Percentiles rank a stretch among this genome's conserved stretches.
These are phyloP conservation scores for Beauveria sp. DNA, from an alignment of 2,329 filamentous ascomycete species.

Conservation along the genomic window DNA sequence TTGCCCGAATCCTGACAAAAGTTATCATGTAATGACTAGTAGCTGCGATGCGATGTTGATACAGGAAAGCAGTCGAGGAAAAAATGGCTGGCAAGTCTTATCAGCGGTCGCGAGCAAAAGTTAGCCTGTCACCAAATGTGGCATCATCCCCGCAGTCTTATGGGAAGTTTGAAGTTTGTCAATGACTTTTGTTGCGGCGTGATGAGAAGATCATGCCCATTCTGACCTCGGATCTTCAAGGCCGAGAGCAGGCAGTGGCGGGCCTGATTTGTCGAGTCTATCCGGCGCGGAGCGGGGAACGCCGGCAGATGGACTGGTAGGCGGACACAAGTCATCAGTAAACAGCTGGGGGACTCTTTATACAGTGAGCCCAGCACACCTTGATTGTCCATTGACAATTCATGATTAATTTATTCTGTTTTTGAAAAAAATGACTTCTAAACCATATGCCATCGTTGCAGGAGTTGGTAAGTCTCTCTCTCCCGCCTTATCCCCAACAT, in stretches of 20 bases:
- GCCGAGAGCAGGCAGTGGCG: neutral
- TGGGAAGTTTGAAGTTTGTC: too few relatives aligned
- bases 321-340: too few relatives aligned
- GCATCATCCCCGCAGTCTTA: neutral
- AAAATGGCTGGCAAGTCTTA: too few relatives aligned
- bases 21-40: too few relatives aligned
- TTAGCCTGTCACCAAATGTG: too few relatives aligned
- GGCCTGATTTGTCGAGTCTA: neutral
- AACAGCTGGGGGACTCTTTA: neutral
- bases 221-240: neutral
- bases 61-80: too few relatives aligned
- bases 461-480: constrained; percentile 6
- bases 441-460: constrained; percentile 7
- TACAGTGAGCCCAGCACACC: neutral
- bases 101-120: too few relatives aligned
- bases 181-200: neutral
- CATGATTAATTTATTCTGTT: neutral
- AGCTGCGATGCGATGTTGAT: too few relatives aligned
- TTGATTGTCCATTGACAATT: neutral
- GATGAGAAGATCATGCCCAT: neutral
- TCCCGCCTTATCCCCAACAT: neutral
- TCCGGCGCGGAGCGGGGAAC: neutral
- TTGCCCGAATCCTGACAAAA: too few relatives aligned
- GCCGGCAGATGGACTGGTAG: too few relatives aligned
- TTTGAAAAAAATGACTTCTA: neutral